Evolutionary conservation across 768 basidiomycete species (phyloP).

Genomic region (Tricholoma flavovirens): DNA sequence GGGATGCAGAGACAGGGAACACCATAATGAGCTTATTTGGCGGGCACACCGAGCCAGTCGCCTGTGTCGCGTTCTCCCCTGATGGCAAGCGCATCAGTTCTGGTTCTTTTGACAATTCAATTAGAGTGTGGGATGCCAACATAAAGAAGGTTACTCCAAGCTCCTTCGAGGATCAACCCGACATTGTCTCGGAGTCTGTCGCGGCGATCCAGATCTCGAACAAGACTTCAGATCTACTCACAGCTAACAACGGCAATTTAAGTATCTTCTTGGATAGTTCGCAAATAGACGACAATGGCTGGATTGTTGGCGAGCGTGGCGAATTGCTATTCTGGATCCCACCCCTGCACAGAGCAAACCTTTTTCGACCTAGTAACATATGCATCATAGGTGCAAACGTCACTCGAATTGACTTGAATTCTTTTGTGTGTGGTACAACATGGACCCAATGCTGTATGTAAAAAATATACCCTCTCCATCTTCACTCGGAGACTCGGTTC

Average conservation of each 20-base stretch:
- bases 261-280: background rate
- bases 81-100: background rate
- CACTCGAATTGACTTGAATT: background rate
- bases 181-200: conserved; percentile 25
- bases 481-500: too few relatives aligned
- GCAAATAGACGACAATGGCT: background rate
- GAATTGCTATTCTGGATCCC: background rate
- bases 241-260: background rate
- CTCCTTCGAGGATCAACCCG: conserved; percentile 4
- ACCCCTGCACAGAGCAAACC: background rate
- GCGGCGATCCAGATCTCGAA: conserved; percentile 6
- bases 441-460: background rate
- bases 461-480: background rate
- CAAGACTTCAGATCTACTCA: background rate
- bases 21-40: background rate
- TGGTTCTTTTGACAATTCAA: background rate
- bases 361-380: background rate
- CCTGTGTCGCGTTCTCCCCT: background rate
- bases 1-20: background rate
- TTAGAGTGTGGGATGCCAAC: conserved; percentile 14
- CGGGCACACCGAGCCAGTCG: background rate
- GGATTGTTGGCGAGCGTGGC: background rate
- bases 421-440: background rate
- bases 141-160: conserved; percentile 17
- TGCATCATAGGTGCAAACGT: background rate